A percentile compares a stretch with the other conserved stretches of the same genome.
phyloP scores from a whole-genome alignment of 139 green algal genomes.

The Tetratostichococcus sp. region DNA sequence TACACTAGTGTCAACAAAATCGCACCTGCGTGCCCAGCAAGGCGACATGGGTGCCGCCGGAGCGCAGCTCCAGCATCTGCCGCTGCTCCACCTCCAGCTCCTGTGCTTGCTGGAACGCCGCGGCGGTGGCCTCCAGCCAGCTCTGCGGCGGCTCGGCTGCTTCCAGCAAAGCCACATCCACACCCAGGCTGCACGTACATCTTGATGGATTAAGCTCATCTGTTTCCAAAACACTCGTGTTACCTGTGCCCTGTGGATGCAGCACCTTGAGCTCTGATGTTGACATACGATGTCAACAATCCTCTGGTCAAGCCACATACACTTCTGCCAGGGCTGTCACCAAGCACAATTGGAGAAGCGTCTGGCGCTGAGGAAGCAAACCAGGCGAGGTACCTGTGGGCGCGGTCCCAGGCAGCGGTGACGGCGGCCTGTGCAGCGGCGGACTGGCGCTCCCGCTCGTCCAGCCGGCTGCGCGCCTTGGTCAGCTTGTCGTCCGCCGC shows the following conservation, averaged over 20 bases:
- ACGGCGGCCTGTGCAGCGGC: not conserved
- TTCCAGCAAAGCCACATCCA: not conserved
- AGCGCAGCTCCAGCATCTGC: slow-evolving; percentile 10
- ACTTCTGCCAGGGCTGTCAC: not conserved
- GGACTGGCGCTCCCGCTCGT: slow-evolving; percentile 1
- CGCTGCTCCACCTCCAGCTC: slow-evolving; percentile 5
- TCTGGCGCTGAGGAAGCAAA: too few relatives aligned
- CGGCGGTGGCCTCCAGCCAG: slow-evolving; percentile 5
- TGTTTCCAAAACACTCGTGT: too few relatives aligned
- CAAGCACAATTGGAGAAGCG: too few relatives aligned
- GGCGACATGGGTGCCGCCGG: not conserved
- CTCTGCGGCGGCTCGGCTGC: not conserved
- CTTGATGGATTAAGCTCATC: too few relatives aligned
- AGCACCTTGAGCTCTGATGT: too few relatives aligned
- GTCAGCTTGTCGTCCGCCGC: slow-evolving; percentile 18
- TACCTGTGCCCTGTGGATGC: too few relatives aligned
- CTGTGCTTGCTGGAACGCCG: not conserved
- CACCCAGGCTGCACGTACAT: not conserved
- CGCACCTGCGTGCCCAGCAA: slow-evolving; percentile 17
- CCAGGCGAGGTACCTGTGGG: too few relatives aligned
- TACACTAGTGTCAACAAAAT: too few relatives aligned
- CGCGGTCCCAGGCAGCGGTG: not conserved
- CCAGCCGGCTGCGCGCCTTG: slow-evolving; percentile 10
- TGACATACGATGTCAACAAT: too few relatives aligned
- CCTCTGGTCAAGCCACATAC: not conserved